Evolutionary conservation across 1,284 basidiomycete genomes (phyloP).

Genomic region (Flammula alnicola): DNA sequence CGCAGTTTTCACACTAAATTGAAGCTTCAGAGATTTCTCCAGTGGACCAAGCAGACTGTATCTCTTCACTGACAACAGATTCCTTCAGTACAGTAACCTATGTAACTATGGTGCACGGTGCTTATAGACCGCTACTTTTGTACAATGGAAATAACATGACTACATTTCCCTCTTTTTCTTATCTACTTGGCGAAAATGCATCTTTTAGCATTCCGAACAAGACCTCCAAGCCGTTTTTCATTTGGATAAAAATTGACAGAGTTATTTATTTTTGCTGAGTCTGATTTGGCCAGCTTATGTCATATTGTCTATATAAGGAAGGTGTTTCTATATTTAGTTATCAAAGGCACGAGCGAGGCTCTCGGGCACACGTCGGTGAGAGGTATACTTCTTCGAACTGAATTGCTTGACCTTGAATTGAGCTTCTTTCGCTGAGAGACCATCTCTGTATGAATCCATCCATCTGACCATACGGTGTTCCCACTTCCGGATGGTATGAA

Average conservation of each 20-base stretch:
- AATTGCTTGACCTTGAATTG: constrained; percentile 29
- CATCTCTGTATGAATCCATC: constrained; percentile 32
- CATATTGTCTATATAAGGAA: constrained; percentile 13
- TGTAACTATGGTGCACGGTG: no score
- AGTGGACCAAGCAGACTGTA: no score
- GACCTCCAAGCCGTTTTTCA: constrained; percentile 15
- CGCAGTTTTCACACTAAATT: no score
- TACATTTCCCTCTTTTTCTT: constrained; percentile 10
- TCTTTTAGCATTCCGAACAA: constrained; percentile 9
- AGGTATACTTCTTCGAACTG: constrained; percentile 32
- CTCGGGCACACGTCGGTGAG: constrained; percentile 32
- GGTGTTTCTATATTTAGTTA: constrained; percentile 11
- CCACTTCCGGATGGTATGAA: constrained; percentile 32
- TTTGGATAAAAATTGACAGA: constrained; percentile 14
- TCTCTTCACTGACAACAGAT: no score
- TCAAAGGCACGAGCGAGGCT: constrained; percentile 26
- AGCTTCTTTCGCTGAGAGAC: constrained; percentile 28
- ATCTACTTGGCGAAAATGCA: constrained; percentile 15
- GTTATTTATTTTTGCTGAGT: constrained; percentile 5
- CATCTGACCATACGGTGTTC: constrained; percentile 32
- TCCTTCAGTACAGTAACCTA: no score
- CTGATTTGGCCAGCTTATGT: constrained; percentile 11
- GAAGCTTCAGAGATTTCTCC: no score
- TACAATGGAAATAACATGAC: constrained; percentile 1
- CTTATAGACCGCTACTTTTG: no score